Conservation (phyloP, 768 basidiomycete genomes). For the Hortiboletus flavorubellus region DNA sequence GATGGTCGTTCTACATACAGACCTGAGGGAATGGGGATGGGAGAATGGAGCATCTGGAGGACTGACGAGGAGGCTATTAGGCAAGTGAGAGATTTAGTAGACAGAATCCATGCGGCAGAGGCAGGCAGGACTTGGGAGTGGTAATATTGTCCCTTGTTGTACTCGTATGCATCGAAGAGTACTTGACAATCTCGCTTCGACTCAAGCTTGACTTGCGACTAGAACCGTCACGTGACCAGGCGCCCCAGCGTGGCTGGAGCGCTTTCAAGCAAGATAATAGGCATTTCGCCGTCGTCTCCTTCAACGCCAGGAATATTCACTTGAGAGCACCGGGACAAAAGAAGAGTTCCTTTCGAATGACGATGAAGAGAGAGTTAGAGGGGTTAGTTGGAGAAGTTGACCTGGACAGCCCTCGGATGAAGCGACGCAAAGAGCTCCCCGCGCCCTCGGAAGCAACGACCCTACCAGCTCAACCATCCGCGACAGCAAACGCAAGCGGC, state of each 20-base stretch:
- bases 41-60: slow-evolving; percentile 69
- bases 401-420: slow-evolving; percentile 46
- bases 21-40: slow-evolving; percentile 67
- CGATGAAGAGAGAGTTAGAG: slow-evolving; percentile 54
- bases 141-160: not conserved
- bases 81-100: slow-evolving; percentile 48
- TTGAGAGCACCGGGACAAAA: slow-evolving; percentile 21
- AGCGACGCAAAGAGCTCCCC: slow-evolving; percentile 46
- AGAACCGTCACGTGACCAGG: slow-evolving; percentile 27
- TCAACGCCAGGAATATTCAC: slow-evolving; percentile 25
- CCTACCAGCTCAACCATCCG: slow-evolving; percentile 28
- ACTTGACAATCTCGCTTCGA: not conserved
- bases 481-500: slow-evolving; percentile 30
- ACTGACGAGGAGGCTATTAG: slow-evolving; percentile 53
- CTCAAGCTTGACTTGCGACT: not conserved
- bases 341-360: slow-evolving; percentile 23
- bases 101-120: slow-evolving; percentile 19
- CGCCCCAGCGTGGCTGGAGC: slow-evolving; percentile 19
- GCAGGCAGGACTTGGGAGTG: not conserved
- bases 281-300: slow-evolving; percentile 27
- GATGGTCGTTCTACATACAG: slow-evolving; percentile 51
- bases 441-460: slow-evolving; percentile 40
- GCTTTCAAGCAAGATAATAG: slow-evolving; percentile 35
- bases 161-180: not conserved
- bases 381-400: slow-evolving; percentile 37